Percentiles rank a stretch among this genome's conserved stretches.
Evolutionary conservation across 2,329 filamentous ascomycete genomes (phyloP).

Genomic region (Rhynchosporium agropyri): DNA sequence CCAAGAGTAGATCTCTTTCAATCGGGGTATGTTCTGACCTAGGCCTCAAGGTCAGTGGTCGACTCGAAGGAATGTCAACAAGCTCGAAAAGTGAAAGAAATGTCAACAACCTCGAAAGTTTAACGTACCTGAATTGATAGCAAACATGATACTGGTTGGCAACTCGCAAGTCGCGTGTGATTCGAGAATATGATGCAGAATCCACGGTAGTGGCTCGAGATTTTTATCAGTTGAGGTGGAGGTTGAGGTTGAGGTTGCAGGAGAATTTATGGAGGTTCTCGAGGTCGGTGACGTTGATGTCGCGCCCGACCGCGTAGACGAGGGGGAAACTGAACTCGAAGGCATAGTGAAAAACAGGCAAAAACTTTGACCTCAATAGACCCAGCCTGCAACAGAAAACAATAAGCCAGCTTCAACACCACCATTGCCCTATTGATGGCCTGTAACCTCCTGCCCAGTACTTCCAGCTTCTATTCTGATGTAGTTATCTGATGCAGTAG

Average conservation of each 20-base stretch:
- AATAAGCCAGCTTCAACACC: not conserved
- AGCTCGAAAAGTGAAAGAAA: not conserved
- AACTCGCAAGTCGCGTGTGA: constrained; percentile 28
- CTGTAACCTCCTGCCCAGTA: not conserved
- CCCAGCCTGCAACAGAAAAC: constrained; percentile 1
- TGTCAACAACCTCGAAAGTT: not conserved
- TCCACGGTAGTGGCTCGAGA: constrained; percentile 30
- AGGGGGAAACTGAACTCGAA: constrained; percentile 20
- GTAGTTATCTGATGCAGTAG: not conserved
- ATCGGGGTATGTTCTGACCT: constrained; percentile 34
- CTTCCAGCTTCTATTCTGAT: not conserved
- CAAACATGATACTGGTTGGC: constrained; percentile 38
- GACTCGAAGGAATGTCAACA: not conserved
- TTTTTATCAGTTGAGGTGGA: constrained; percentile 21
- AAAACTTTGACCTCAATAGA: not conserved
- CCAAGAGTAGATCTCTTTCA: constrained; percentile 34
- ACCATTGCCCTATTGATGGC: constrained; percentile 4
- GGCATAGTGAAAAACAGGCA: constrained; percentile 14
- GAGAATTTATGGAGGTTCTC: constrained; percentile 17
- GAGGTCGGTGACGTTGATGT: constrained; percentile 21
- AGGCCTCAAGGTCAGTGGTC: not conserved
- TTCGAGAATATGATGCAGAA: constrained; percentile 34
- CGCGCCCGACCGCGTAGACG: not conserved
- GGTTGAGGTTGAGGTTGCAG: constrained; percentile 21
- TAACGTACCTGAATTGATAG: constrained; percentile 38